These are phyloP conservation scores for Mesotaenium endlicherianum DNA, from an alignment of 139 green algal genomes.

Conservation along the genomic window DNA sequence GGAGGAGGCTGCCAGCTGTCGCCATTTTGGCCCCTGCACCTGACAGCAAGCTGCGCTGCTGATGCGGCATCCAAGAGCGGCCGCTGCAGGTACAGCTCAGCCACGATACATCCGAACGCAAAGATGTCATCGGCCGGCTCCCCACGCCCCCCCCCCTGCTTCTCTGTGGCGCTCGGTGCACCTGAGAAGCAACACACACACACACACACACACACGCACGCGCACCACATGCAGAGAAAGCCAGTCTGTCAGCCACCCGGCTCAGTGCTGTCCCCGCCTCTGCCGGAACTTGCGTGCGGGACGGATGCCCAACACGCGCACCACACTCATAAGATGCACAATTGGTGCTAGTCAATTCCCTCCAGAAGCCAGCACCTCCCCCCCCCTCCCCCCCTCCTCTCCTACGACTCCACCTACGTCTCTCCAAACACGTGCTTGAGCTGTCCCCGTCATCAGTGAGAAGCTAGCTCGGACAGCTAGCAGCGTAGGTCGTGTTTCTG, in stretches of 20 bases:
- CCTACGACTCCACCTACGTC: too few relatives aligned
- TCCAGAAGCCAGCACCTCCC: too few relatives aligned
- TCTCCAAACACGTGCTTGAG: too few relatives aligned
- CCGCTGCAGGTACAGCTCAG: slow-evolving; percentile 3
- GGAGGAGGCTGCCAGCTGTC: background rate
- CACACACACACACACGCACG: too few relatives aligned
- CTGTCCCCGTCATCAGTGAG: too few relatives aligned
- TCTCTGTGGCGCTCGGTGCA: background rate
- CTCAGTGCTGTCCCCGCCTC: background rate
- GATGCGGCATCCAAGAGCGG: slow-evolving; percentile 21
- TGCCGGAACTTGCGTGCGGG: background rate
- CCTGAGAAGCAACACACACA: too few relatives aligned
- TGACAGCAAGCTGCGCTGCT: background rate
- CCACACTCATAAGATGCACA: too few relatives aligned
- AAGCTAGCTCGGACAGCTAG: too few relatives aligned
- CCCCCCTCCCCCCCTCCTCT: background rate
- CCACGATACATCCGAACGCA: slow-evolving; percentile 7
- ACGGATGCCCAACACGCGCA: background rate
- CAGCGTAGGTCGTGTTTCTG: too few relatives aligned
- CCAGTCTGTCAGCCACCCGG: background rate
- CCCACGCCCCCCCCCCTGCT: background rate
- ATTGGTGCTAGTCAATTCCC: too few relatives aligned
- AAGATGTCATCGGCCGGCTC: background rate
- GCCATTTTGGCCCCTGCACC: background rate
- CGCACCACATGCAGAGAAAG: too few relatives aligned